Evolutionary conservation across 1,139 yeast species (phyloP).

Genomic region (Saccharomycopsis hybrid): DNA sequence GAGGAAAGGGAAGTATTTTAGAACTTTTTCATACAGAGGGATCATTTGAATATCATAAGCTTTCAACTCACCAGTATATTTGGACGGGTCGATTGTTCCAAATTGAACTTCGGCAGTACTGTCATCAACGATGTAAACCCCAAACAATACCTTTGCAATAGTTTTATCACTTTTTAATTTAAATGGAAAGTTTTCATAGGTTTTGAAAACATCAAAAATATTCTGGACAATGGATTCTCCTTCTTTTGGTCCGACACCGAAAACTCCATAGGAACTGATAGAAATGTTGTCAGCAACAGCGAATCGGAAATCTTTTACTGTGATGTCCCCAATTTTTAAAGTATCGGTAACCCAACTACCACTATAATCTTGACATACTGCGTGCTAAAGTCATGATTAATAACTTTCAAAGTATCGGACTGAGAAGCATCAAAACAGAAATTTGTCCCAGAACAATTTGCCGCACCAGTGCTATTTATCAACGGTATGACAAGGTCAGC

Average conservation of each 20-base stretch:
- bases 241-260: conserved; percentile 5
- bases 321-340: not conserved
- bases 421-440: conserved; percentile 29
- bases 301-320: conserved; percentile 21
- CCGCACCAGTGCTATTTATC: not conserved
- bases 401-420: conserved; percentile 21
- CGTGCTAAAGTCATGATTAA: conserved; percentile 28
- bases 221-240: conserved; percentile 1
- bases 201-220: not conserved
- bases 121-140: not conserved
- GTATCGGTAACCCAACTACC: not conserved
- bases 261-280: conserved; percentile 8
- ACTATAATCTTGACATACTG: not conserved
- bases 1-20: conserved; percentile 3
- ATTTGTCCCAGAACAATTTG: conserved; percentile 4
- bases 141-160: not conserved
- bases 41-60: conserved; percentile 29
- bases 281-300: conserved; percentile 25
- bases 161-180: conserved; percentile 1
- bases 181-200: conserved; percentile 5
- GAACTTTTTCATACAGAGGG: conserved; percentile 10
- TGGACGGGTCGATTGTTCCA: conserved; percentile 53
- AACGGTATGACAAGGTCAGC: conserved; percentile 54
- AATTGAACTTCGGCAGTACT: conserved; percentile 40
- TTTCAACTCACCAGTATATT: conserved; percentile 40